A percentile compares a stretch with the other conserved stretches of the same genome.
Evolutionary conservation across 1,284 basidiomycete genomes (phyloP).

Genomic region (Tilletia horrida): DNA sequence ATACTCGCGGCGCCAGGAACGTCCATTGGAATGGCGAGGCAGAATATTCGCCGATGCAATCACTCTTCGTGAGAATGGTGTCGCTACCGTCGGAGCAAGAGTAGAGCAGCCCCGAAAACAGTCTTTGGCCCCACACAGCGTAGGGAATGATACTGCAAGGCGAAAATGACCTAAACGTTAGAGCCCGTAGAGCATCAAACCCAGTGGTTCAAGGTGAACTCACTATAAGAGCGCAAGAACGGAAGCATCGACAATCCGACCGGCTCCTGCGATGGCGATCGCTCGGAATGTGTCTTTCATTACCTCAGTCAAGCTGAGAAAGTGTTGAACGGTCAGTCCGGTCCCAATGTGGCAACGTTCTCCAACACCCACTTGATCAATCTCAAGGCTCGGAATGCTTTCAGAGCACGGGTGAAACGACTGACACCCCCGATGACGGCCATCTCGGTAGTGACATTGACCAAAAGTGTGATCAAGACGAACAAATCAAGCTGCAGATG

Average conservation of each 20-base stretch:
- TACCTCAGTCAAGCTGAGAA: constrained; percentile 10
- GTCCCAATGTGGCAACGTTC: background rate
- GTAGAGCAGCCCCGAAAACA: constrained; percentile 82
- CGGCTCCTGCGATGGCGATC: constrained; percentile 82
- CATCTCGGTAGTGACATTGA: constrained; percentile 76
- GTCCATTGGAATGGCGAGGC: constrained; percentile 60
- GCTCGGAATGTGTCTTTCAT: constrained; percentile 73
- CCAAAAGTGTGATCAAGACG: constrained; percentile 74
- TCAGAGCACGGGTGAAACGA: constrained; percentile 78
- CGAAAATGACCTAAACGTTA: background rate
- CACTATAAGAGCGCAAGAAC: constrained; percentile 78
- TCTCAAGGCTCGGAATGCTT: constrained; percentile 82
- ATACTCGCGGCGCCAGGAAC: constrained; percentile 77
- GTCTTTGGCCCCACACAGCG: constrained; percentile 93
- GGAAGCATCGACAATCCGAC: constrained; percentile 83
- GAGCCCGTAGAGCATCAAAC: too few species aligned
- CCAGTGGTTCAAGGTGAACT: background rate
- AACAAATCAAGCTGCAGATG: constrained; percentile 68
- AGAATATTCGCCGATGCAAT: constrained; percentile 74
- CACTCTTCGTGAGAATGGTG: constrained; percentile 61
- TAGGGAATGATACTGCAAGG: constrained; percentile 78
- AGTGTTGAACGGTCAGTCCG: background rate
- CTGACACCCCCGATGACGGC: constrained; percentile 71
- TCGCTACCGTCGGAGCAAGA: constrained; percentile 70
- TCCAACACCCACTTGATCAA: constrained; percentile 66